Evolutionary conservation across 2,329 filamentous ascomycete species (phyloP).

Genomic region (Nakataea oryzae): DNA sequence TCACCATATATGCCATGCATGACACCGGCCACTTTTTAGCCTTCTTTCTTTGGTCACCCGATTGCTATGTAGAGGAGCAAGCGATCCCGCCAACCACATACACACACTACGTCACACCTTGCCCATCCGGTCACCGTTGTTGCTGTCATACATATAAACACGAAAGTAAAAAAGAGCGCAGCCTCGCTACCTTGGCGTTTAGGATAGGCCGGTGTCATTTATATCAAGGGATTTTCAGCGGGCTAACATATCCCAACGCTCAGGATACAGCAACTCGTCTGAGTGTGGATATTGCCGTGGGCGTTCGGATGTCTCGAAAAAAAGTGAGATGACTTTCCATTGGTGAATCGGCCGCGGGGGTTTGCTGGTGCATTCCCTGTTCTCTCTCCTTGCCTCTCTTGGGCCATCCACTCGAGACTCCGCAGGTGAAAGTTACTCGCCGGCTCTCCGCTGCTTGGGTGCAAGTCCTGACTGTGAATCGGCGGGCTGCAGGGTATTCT

Average conservation of each 20-base stretch:
- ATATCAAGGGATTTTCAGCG: background rate
- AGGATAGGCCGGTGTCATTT: background rate
- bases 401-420: background rate
- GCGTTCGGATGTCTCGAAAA: constrained; percentile 7
- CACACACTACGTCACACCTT: no score
- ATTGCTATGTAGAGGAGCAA: no score
- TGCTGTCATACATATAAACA: background rate
- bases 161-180: no score
- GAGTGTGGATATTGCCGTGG: constrained; percentile 43
- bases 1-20: no score
- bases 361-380: background rate
- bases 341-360: no score
- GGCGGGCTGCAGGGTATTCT: constrained; percentile 47
- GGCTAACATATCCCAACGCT: background rate
- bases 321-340: background rate
- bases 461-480: background rate
- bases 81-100: no score
- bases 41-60: no score
- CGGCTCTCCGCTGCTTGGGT: background rate
- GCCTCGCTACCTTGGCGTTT: background rate
- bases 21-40: no score
- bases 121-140: background rate
- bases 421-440: background rate
- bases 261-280: constrained; percentile 41
- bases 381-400: background rate